phyloP scores from a whole-genome alignment of 768 basidiomycete species.

The Psilocybe subaeruginosa region DNA sequence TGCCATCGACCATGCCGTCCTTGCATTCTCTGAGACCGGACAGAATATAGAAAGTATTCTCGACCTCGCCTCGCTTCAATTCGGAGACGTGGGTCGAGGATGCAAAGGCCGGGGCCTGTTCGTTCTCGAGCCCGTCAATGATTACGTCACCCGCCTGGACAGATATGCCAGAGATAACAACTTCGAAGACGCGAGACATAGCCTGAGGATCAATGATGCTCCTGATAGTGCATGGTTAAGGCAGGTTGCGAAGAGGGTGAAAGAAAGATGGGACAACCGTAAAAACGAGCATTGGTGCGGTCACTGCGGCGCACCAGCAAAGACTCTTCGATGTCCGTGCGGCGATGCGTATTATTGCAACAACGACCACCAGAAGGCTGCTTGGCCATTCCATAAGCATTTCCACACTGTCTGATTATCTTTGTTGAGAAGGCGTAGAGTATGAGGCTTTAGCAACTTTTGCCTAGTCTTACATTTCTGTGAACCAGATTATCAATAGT shows the following conservation, averaged over 20 bases:
- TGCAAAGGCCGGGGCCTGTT: conserved; percentile 23
- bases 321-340: conserved; percentile 22
- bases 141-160: conserved; percentile 18
- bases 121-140: conserved; percentile 20
- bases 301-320: conserved; percentile 25
- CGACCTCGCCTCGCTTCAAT: conserved; percentile 26
- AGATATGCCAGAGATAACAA: conserved; percentile 20
- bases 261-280: conserved; percentile 24
- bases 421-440: too few relatives aligned
- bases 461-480: too few relatives aligned
- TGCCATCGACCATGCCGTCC: conserved; percentile 18
- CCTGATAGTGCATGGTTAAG: conserved; percentile 14
- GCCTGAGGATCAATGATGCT: conserved; percentile 8
- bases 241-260: conserved; percentile 19
- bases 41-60: conserved; percentile 21
- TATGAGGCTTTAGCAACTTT: too few relatives aligned
- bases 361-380: conserved; percentile 21
- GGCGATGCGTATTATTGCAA: conserved; percentile 21
- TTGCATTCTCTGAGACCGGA: conserved; percentile 18
- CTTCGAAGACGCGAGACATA: conserved; percentile 14
- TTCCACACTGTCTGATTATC: conserved; percentile 11
- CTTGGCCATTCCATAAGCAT: conserved; percentile 28
- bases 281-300: conserved; percentile 22
- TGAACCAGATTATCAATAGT: too few relatives aligned
- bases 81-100: conserved; percentile 26